Evolutionary conservation across 495 filamentous ascomycete species (phyloP).

Genomic region (Penicillium atrosanguineum): DNA sequence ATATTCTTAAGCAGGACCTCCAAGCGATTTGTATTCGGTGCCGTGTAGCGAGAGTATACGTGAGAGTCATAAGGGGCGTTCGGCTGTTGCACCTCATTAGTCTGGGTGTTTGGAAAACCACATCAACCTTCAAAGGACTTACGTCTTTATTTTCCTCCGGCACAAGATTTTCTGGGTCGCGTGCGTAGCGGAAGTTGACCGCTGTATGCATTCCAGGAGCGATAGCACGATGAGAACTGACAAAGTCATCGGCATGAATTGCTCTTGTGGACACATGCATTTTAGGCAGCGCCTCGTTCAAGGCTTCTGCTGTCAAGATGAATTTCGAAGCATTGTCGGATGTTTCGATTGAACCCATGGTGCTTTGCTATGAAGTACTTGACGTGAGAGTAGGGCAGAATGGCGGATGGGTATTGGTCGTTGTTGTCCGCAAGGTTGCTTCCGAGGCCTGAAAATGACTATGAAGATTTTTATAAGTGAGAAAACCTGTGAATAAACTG

Average conservation of each 20-base stretch:
- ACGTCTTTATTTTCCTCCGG: slow-evolving; percentile 22
- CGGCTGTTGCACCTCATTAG: slow-evolving; percentile 11
- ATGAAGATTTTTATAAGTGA: neutral
- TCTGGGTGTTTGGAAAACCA: neutral
- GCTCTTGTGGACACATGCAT: slow-evolving; percentile 18
- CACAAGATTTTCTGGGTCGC: slow-evolving; percentile 15
- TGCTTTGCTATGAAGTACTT: neutral
- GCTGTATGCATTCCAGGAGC: slow-evolving; percentile 21
- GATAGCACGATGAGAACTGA: slow-evolving; percentile 17
- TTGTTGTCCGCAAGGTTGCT: neutral
- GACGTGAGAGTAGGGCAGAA: neutral
- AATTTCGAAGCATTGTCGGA: slow-evolving; percentile 7
- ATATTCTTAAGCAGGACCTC: slow-evolving; percentile 72
- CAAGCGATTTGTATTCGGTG: slow-evolving; percentile 74
- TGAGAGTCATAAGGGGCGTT: slow-evolving; percentile 28
- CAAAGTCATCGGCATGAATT: slow-evolving; percentile 21
- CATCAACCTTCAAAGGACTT: neutral
- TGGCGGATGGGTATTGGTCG: neutral
- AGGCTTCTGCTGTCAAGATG: slow-evolving; percentile 11
- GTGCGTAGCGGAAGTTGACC: slow-evolving; percentile 20
- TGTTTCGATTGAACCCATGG: slow-evolving; percentile 7
- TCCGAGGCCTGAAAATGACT: neutral
- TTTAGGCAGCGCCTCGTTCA: slow-evolving; percentile 11
- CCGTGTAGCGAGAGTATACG: slow-evolving; percentile 76
- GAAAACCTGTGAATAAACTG: neutral